Evolutionary conservation across 768 basidiomycete genomes (phyloP), one percentile per base, ranked within the genome.

Genomic region (Boletellus sp.): DNA sequence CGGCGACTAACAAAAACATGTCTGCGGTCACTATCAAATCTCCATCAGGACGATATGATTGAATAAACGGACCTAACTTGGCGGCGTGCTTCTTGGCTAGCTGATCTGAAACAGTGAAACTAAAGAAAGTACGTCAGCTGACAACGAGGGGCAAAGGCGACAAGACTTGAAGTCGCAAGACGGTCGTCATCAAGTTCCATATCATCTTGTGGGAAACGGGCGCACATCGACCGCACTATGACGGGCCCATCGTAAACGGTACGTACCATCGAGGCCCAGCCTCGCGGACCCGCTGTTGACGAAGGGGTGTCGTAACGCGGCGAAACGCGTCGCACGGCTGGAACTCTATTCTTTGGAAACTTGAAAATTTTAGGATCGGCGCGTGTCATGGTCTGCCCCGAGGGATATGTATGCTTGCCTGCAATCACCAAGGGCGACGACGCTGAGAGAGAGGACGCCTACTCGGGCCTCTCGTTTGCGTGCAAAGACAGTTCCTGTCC

Each of bases 61-160:
- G 48, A 50, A 69, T 68, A 45, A 33, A 39, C 33, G 28, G 32
- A 52, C 47, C 39, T 48, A 23, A n/a, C 32, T 16, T 12, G 28
- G 17, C n/a, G 32, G 45, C 34, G 19, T 32, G 37, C 34, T 17
- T 46, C 23, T 32, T 45, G 34, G 23, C 22, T 44, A 43, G 28
- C 5, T 47, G 39, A 32, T 38, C 28, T n/a, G n/a, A n/a, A n/a
- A n/a, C n/a, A n/a, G n/a, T n/a, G 55, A 41, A 47, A 43, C 3
- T 17, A 28, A 33, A 26, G 23, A 19, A 34, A 45, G 44, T 24
- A 59, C 38, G 57, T 55, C 53, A 49, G 44, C 13, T 23, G 22
- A 24, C 45, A n/a, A n/a, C 9, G 32, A 7, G 20, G 3, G 12
- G 17, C 36, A 31, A 20, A 20, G 40, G 35, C 23, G 16, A 28